Evolutionary conservation across 495 filamentous ascomycete genomes (phyloP).

Genomic region (Thozetella sp.): DNA sequence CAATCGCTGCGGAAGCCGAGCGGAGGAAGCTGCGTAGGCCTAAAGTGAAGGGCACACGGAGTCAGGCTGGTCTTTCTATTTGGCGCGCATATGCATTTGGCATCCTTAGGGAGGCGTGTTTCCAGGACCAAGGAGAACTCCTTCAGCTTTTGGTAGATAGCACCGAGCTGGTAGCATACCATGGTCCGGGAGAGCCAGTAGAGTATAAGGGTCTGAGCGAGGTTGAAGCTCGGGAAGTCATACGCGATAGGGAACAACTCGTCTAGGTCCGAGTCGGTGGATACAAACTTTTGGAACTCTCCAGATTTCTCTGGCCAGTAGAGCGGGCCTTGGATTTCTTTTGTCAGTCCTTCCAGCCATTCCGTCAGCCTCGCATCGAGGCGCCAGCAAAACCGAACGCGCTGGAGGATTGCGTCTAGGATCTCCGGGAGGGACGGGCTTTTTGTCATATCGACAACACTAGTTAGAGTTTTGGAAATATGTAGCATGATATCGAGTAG

Average conservation of each 20-base stretch:
- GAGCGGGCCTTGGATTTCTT: background rate
- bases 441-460: background rate
- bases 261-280: background rate
- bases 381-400: background rate
- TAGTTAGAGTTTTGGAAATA: background rate
- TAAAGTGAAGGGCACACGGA: background rate
- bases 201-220: conserved; percentile 2
- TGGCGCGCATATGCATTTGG: background rate
- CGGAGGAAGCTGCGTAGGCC: background rate
- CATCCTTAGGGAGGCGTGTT: background rate
- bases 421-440: background rate
- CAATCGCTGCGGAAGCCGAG: background rate
- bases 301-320: background rate
- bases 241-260: conserved; percentile 3
- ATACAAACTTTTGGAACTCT: background rate
- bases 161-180: background rate
- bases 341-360: background rate
- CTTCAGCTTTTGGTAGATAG: background rate
- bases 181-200: conserved; percentile 1
- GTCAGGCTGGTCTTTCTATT: background rate
- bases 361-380: background rate
- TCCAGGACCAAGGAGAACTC: background rate
- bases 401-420: background rate
- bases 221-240: conserved; percentile 3
- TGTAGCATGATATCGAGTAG: conserved; percentile 5